phyloP scores from a whole-genome alignment of 306 rosid genomes.

The Prunus armeniaca region DNA sequence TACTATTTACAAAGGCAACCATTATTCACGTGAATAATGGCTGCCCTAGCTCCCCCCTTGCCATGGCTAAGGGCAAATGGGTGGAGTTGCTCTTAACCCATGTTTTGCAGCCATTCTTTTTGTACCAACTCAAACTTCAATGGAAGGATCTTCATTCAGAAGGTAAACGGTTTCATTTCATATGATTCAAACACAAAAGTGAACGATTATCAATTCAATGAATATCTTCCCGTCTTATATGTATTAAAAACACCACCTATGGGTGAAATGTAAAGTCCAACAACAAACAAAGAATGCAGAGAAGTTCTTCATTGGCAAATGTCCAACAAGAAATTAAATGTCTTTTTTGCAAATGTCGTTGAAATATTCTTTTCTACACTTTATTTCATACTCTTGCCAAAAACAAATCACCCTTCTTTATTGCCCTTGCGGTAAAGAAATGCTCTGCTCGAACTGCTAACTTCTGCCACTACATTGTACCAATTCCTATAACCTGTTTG shows the following conservation, averaged over 20 bases:
- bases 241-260: not conserved
- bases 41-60: too few species aligned
- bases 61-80: too few species aligned
- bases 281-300: not conserved
- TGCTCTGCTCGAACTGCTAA: constrained; percentile 18
- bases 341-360: constrained; percentile 2
- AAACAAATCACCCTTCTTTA: not conserved
- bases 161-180: not conserved
- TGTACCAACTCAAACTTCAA: too few species aligned
- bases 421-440: constrained; percentile 26
- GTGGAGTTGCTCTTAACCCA: too few species aligned
- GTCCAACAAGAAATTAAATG: not conserved
- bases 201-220: not conserved
- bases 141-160: too few species aligned
- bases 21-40: too few species aligned
- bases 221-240: not conserved
- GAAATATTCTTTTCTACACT: not conserved
- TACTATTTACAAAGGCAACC: too few species aligned
- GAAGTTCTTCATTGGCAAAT: not conserved
- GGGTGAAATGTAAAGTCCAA: not conserved
- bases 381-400: not conserved
- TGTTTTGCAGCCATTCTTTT: too few species aligned
- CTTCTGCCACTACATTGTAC: not conserved
- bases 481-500: constrained; percentile 3
- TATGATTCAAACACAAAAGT: not conserved